Evolutionary conservation across 2,329 filamentous ascomycete species (phyloP).

Genomic region (Colletotrichum trifolii): DNA sequence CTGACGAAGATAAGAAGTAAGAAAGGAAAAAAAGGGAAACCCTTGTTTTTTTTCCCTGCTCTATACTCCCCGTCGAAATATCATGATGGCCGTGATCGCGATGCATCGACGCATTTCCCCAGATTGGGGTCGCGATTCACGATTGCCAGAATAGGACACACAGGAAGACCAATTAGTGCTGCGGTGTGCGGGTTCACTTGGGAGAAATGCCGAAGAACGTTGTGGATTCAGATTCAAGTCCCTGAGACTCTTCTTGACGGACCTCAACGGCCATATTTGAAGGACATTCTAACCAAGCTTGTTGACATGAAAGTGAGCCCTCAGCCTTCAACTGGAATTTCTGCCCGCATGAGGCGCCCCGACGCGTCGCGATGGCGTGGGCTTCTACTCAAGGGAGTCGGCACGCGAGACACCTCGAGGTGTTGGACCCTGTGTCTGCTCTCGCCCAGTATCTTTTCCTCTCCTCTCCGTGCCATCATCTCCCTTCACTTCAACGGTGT

Average conservation of each 20-base stretch:
- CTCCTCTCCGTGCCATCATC: too few relatives aligned
- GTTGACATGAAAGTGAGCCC: slow-evolving; percentile 2
- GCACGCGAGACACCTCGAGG: neutral
- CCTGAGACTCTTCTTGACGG: slow-evolving; percentile 2
- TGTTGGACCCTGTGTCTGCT: neutral
- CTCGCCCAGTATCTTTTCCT: neutral
- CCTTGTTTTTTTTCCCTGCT: neutral
- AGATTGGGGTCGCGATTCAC: slow-evolving; percentile 12
- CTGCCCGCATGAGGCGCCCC: slow-evolving; percentile 1
- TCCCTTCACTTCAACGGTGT: neutral
- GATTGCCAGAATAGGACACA: slow-evolving; percentile 13
- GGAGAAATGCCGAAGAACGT: slow-evolving; percentile 22
- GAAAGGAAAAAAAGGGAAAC: neutral
- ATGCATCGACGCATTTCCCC: slow-evolving; percentile 3
- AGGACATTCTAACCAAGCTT: slow-evolving; percentile 1
- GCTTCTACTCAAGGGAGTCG: slow-evolving; percentile 10
- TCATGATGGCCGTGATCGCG: slow-evolving; percentile 4
- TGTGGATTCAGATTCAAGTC: slow-evolving; percentile 19
- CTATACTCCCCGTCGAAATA: neutral
- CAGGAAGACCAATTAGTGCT: neutral
- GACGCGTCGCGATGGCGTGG: slow-evolving; percentile 8
- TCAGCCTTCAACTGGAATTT: slow-evolving; percentile 30
- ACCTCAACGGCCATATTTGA: neutral
- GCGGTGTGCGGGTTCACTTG: slow-evolving; percentile 5
- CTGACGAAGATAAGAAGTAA: too few relatives aligned